Percentiles rank a stretch among this genome's conserved stretches.
These are phyloP conservation scores for Sequoia sempervirens DNA, from an alignment of 75 land plant species.

Conservation along the genomic window DNA sequence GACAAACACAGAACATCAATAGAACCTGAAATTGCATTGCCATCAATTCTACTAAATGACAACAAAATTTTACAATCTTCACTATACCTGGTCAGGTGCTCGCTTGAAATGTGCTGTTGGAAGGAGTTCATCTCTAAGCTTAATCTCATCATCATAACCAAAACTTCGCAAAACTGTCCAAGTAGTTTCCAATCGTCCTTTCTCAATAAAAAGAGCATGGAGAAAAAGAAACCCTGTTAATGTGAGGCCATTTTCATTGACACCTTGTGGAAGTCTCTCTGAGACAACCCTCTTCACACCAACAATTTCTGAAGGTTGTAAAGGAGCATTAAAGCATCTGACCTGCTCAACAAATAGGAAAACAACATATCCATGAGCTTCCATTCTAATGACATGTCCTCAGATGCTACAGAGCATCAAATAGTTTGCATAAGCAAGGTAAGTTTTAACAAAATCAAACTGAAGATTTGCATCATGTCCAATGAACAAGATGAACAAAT, in stretches of 20 bases:
- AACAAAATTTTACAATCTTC: not conserved
- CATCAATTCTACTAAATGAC: not conserved
- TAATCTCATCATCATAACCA: slow-evolving; percentile 96
- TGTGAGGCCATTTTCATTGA: slow-evolving; percentile 89
- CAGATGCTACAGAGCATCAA: not conserved
- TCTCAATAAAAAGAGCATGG: slow-evolving; percentile 96
- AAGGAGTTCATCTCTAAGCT: slow-evolving; percentile 70
- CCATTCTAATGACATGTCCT: not conserved
- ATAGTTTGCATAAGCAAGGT: not conserved
- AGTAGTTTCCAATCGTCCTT: slow-evolving; percentile 96
- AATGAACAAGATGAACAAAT: not conserved
- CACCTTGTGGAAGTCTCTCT: slow-evolving; percentile 90
- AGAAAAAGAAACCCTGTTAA: slow-evolving; percentile 96
- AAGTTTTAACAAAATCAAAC: not conserved
- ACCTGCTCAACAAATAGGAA: slow-evolving; percentile 49
- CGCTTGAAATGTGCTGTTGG: slow-evolving; percentile 60
- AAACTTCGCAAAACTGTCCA: slow-evolving; percentile 96
- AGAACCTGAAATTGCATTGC: not conserved
- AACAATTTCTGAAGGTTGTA: slow-evolving; percentile 85
- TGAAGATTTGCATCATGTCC: not conserved
- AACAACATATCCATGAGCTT: not conserved
- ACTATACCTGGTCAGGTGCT: slow-evolving; percentile 82
- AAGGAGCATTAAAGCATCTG: slow-evolving; percentile 94
- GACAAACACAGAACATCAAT: not conserved
- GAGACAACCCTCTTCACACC: slow-evolving; percentile 96